A percentile compares a stretch with the other conserved stretches of the same genome.
phyloP scores from a whole-genome alignment of 805 yeast genomes.

The Metschnikowia rubicola region DNA sequence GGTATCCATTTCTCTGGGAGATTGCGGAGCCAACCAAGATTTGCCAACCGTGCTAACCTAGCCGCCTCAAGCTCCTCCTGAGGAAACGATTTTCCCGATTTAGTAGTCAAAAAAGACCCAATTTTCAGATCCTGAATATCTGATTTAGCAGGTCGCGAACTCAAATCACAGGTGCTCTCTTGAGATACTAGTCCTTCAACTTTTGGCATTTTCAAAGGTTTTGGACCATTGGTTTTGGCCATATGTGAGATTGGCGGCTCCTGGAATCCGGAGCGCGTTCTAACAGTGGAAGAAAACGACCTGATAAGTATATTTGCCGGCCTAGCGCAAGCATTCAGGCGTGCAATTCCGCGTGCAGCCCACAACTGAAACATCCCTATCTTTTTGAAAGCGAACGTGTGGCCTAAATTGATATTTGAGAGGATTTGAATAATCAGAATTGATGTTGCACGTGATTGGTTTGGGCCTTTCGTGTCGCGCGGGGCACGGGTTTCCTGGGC shows the following conservation, averaged over 20 bases:
- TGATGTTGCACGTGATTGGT: too few species aligned
- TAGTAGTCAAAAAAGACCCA: neutral
- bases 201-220: too few species aligned
- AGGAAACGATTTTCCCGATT: conserved; percentile 20
- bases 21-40: conserved; percentile 46
- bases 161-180: too few species aligned
- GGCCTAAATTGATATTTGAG: too few species aligned
- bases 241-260: conserved; percentile 11
- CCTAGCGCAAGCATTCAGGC: neutral
- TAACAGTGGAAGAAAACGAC: neutral
- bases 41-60: conserved; percentile 45
- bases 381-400: too few species aligned
- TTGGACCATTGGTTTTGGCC: neutral
- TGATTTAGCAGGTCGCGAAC: too few species aligned
- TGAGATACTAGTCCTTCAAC: too few species aligned
- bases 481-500: too few species aligned
- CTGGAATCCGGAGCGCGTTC: conserved; percentile 6
- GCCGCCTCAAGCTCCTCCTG: conserved; percentile 50
- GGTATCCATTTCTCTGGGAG: conserved; percentile 80
- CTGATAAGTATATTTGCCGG: neutral
- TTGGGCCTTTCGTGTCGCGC: too few species aligned
- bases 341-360: neutral
- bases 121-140: neutral
- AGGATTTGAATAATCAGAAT: too few species aligned
- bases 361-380: neutral